These are phyloP conservation scores for Pyrenophora graminea DNA, from an alignment of 2,329 filamentous ascomycete species.

Conservation along the genomic window DNA sequence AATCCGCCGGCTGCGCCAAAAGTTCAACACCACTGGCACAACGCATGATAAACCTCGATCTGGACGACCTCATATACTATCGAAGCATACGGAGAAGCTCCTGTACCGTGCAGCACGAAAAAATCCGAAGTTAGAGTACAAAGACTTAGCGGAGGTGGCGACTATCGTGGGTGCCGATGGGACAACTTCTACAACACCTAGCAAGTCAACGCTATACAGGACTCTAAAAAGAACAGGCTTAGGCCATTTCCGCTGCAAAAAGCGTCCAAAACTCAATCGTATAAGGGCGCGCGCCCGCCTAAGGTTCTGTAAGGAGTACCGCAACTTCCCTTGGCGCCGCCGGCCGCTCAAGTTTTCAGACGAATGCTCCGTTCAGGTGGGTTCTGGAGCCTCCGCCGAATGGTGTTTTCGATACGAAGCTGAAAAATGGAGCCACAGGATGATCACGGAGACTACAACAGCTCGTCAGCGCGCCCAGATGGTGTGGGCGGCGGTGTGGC, in stretches of 20 bases:
- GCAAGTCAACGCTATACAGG: constrained; percentile 3
- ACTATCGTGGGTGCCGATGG: not conserved
- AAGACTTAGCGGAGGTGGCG: constrained; percentile 5
- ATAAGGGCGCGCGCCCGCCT: not conserved
- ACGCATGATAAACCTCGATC: constrained; percentile 1
- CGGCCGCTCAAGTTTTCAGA: constrained; percentile 16
- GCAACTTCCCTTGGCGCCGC: not conserved
- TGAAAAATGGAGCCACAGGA: constrained; percentile 22
- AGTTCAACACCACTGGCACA: not conserved
- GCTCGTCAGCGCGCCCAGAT: constrained; percentile 8
- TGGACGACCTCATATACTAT: constrained; percentile 4
- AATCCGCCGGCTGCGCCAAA: no score
- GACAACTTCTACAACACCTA: constrained; percentile 2
- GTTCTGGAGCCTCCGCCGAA: constrained; percentile 4
- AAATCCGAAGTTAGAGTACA: constrained; percentile 12
- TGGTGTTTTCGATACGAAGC: constrained; percentile 15
- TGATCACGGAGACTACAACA: constrained; percentile 7
- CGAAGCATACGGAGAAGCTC: constrained; percentile 3
- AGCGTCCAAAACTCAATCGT: constrained; percentile 3
- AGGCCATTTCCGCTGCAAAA: not conserved
- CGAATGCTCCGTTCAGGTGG: constrained; percentile 21
- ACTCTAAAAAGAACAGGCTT: not conserved
- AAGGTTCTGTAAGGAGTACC: constrained; percentile 3
- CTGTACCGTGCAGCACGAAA: constrained; percentile 3
- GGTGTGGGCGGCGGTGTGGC: constrained; percentile 22